phyloP scores from a whole-genome alignment of 371 early-diverging fungal genomes.

The Paraphysoderma sedebokerense region DNA sequence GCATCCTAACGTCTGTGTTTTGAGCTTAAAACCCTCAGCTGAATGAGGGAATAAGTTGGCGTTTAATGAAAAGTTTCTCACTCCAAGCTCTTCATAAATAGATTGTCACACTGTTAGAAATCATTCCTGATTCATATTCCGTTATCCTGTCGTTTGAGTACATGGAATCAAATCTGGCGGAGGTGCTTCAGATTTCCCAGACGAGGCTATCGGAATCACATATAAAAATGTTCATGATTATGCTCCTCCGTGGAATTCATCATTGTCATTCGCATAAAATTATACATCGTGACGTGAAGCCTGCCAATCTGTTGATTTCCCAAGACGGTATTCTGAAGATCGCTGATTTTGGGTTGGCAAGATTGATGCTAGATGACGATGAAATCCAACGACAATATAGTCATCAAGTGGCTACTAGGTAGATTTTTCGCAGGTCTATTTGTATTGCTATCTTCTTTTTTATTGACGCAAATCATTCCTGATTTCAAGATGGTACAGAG shows the following conservation, averaged over 20 bases:
- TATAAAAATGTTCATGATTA: conserved; percentile 27
- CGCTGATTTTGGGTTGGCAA: conserved; percentile 33
- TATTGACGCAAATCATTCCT: neutral
- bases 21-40: neutral
- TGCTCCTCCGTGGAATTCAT: conserved; percentile 25
- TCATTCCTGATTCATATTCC: conserved; percentile 18
- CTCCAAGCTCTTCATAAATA: neutral
- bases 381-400: conserved; percentile 6
- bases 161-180: conserved; percentile 23
- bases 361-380: conserved; percentile 6
- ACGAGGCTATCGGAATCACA: conserved; percentile 14
- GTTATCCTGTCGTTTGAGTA: conserved; percentile 28
- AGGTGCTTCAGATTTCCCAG: conserved; percentile 9
- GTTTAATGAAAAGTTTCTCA: no score
- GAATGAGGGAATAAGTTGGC: neutral
- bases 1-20: conserved; percentile 18
- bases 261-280: conserved; percentile 25
- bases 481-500: conserved; percentile 31
- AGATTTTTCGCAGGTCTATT: neutral
- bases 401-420: conserved; percentile 32
- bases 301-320: conserved; percentile 23
- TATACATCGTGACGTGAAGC: conserved; percentile 30
- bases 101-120: conserved; percentile 22
- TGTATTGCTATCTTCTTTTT: neutral
- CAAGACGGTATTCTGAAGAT: conserved; percentile 22